Evolutionary conservation across 78 protist genomes (phyloP), one percentile per base, ranked within the genome.

Genomic region (Dictyostelium firmibasis): DNA sequence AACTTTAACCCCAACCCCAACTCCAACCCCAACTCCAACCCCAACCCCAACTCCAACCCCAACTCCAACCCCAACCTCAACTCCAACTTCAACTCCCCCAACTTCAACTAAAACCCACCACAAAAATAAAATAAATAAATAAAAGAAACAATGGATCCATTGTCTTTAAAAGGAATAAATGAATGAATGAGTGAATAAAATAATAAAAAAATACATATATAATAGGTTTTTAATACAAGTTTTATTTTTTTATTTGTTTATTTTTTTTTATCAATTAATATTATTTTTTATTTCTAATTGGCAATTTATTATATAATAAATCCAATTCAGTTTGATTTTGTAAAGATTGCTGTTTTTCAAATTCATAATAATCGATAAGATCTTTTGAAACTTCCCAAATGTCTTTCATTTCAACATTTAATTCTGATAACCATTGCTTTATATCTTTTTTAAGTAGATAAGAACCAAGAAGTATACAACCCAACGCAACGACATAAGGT

Each of bases 391-490:
- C 96, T 13, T 81, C 96, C 96, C 96, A 92, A 36, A 92, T 47
- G 11, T 93, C 96, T 78, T 86, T 93, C 96, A 93, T 93, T 29
- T 93, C 96, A 8, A 93, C 86, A 43, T 85, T 93, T 82, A 93
- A 64, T 64, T 93, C 92, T 0, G 96, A 84, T 38, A 93, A 85
- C 96, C 96, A 93, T 35, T 79, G 92, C 41, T 86, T 81, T 16
- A 93, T 36, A 84, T 93, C 96, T 38, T 50, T 69, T 74, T 93
- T 85, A 2, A 35, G 25, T 14, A 70, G 23, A 86, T 53, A 84
- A 14, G 88, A 62, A 43, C 87, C 93, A 36, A 94, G 57, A 36
- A 86, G 72, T n/a, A 94, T 87, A 82, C 94, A 84, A 35, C 94
- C 94, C 23, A 95, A 75, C 9, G 92, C 95, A n/a, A 95, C 87